phyloP scores from a whole-genome alignment of 1,284 basidiomycete species.

The Boletus hoseneyae region DNA sequence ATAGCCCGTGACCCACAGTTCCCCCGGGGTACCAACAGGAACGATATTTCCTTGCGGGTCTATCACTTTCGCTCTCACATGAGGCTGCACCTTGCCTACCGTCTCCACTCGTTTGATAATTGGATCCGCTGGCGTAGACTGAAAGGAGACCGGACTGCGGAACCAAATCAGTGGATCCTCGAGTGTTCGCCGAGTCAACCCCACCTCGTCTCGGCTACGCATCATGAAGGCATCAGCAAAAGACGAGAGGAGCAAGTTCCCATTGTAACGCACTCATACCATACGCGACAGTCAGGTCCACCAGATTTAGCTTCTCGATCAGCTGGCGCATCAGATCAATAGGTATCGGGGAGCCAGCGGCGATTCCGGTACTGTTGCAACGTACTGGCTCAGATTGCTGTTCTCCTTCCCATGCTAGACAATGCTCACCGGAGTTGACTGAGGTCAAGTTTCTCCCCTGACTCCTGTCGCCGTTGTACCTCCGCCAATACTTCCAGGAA shows the following conservation, averaged over 20 bases:
- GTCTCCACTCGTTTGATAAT: conserved; percentile 76
- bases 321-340: conserved; percentile 75
- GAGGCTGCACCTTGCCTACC: conserved; percentile 72
- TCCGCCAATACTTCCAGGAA: conserved; percentile 73
- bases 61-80: conserved; percentile 75
- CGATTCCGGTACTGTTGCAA: conserved; percentile 66
- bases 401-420: not conserved
- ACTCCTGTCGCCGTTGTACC: conserved; percentile 50
- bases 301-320: conserved; percentile 62
- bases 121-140: conserved; percentile 65
- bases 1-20: conserved; percentile 74
- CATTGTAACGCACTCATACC: conserved; percentile 67
- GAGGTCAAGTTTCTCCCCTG: conserved; percentile 47
- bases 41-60: conserved; percentile 58
- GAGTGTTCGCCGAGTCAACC: not conserved
- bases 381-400: not conserved
- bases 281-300: conserved; percentile 73
- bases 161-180: conserved; percentile 2
- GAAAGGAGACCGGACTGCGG: conserved; percentile 75
- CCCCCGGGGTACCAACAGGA: conserved; percentile 66
- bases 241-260: not conserved
- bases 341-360: conserved; percentile 75
- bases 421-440: conserved; percentile 47
- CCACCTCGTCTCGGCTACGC: conserved; percentile 57
- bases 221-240: conserved; percentile 21